A percentile compares a stretch with the other conserved stretches of the same genome.
These are phyloP conservation scores for Phytophthora multivora DNA, from an alignment of 352 stramenopile species.

Conservation along the genomic window DNA sequence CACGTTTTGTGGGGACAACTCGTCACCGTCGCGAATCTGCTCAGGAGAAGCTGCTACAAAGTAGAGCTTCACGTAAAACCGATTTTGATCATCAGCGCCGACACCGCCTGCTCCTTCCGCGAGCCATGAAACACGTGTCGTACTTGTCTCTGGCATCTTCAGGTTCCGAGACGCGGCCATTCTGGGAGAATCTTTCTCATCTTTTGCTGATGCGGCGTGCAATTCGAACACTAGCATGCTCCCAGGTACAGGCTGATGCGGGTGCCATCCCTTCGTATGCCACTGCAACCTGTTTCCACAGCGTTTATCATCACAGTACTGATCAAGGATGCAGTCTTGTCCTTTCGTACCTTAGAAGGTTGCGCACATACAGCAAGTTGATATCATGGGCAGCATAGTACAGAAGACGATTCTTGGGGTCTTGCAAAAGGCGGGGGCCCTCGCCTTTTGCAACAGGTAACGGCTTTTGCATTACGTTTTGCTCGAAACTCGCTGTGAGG, in stretches of 20 bases:
- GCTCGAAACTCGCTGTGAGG: constrained; percentile 77
- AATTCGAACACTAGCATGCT: constrained; percentile 84
- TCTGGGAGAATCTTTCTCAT: not conserved
- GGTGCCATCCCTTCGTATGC: constrained; percentile 72
- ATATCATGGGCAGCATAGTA: constrained; percentile 85
- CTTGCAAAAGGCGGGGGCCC: constrained; percentile 57
- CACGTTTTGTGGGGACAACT: constrained; percentile 65
- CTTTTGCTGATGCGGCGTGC: constrained; percentile 35
- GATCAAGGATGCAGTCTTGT: not conserved
- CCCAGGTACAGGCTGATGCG: constrained; percentile 70
- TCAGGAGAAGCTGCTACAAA: constrained; percentile 72
- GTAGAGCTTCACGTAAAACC: constrained; percentile 72
- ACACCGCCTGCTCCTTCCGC: not conserved
- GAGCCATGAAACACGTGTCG: constrained; percentile 17
- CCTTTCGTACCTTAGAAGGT: constrained; percentile 56
- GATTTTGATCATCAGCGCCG: constrained; percentile 18
- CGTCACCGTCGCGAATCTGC: constrained; percentile 70
- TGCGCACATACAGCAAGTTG: constrained; percentile 79
- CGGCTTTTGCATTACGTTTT: constrained; percentile 48
- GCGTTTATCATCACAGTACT: not conserved
- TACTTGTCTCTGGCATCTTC: not conserved
- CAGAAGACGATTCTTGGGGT: constrained; percentile 58
- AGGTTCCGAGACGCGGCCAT: constrained; percentile 26
- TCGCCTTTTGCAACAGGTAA: constrained; percentile 50
- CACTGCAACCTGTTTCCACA: constrained; percentile 55